Conservation (phyloP, 768 basidiomycete genomes). For the Suillus alpinus region DNA sequence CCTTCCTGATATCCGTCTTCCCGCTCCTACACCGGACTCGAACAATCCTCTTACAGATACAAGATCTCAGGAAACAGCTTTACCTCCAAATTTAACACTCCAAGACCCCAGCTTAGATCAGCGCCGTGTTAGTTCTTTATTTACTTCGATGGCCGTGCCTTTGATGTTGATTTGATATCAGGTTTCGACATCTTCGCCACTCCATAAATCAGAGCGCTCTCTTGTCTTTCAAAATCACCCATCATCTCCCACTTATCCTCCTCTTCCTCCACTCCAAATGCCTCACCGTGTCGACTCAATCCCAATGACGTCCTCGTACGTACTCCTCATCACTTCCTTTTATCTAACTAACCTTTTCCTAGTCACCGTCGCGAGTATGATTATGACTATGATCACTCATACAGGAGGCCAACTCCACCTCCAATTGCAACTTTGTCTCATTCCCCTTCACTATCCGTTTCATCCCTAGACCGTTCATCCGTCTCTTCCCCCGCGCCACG, state of each 20-base stretch:
- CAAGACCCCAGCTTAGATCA: conserved; percentile 31
- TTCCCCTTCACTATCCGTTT: conserved; percentile 60
- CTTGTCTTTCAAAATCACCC: conserved; percentile 14
- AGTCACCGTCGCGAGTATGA: conserved; percentile 38
- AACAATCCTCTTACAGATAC: conserved; percentile 21
- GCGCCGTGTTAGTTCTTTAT: conserved; percentile 34
- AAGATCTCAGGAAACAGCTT: conserved; percentile 33
- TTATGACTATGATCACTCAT: conserved; percentile 38
- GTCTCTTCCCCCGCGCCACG: conserved; percentile 58
- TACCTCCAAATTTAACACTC: conserved; percentile 31
- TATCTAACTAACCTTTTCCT: conserved; percentile 25
- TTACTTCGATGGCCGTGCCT: conserved; percentile 32
- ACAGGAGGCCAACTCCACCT: conserved; percentile 43
- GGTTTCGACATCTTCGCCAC: conserved; percentile 32
- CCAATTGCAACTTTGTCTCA: conserved; percentile 51
- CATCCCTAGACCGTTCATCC: conserved; percentile 58
- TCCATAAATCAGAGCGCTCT: conserved; percentile 36
- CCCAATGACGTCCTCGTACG: conserved; percentile 32
- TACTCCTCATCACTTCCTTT: conserved; percentile 17
- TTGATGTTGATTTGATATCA: conserved; percentile 40
- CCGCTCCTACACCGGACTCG: conserved; percentile 16
- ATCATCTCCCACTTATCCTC: conserved; percentile 13
- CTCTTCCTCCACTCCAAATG: conserved; percentile 34
- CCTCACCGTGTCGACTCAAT: conserved; percentile 49
- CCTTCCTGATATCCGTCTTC: conserved; percentile 30